Evolutionary conservation across 2,329 filamentous ascomycete genomes (phyloP).

Genomic region (Xenoacremonium recifei): DNA sequence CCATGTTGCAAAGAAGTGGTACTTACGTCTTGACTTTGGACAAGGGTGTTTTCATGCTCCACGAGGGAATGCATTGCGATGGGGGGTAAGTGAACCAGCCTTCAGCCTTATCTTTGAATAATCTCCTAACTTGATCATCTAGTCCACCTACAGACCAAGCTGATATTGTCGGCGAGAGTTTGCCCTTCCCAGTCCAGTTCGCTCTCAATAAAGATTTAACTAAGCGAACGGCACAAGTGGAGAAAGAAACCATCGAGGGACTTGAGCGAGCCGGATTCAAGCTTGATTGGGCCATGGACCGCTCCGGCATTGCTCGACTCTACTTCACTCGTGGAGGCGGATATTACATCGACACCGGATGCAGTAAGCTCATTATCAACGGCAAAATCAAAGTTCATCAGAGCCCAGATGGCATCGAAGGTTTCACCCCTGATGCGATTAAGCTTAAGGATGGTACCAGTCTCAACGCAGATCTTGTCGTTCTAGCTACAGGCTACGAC

Average conservation of each 20-base stretch:
- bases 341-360: slow-evolving; percentile 42
- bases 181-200: slow-evolving; percentile 26
- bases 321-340: slow-evolving; percentile 32
- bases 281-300: slow-evolving; percentile 51
- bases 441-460: slow-evolving; percentile 30
- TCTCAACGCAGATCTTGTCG: slow-evolving; percentile 37
- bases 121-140: not conserved
- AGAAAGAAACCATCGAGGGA: slow-evolving; percentile 38
- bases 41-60: slow-evolving; percentile 39
- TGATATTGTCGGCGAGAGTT: slow-evolving; percentile 36
- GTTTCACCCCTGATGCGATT: slow-evolving; percentile 24
- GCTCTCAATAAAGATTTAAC: slow-evolving; percentile 42
- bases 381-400: slow-evolving; percentile 37
- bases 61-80: slow-evolving; percentile 33
- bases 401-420: slow-evolving; percentile 28
- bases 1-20: slow-evolving; percentile 50
- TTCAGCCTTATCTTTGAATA: not conserved
- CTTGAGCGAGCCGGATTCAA: slow-evolving; percentile 53
- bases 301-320: slow-evolving; percentile 44
- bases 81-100: slow-evolving; percentile 18
- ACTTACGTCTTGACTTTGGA: slow-evolving; percentile 45
- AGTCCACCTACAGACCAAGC: slow-evolving; percentile 45
- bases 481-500: slow-evolving; percentile 41
- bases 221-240: slow-evolving; percentile 35
- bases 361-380: slow-evolving; percentile 36